Conservation (phyloP, 768 basidiomycete species). For the Mycena metata region DNA sequence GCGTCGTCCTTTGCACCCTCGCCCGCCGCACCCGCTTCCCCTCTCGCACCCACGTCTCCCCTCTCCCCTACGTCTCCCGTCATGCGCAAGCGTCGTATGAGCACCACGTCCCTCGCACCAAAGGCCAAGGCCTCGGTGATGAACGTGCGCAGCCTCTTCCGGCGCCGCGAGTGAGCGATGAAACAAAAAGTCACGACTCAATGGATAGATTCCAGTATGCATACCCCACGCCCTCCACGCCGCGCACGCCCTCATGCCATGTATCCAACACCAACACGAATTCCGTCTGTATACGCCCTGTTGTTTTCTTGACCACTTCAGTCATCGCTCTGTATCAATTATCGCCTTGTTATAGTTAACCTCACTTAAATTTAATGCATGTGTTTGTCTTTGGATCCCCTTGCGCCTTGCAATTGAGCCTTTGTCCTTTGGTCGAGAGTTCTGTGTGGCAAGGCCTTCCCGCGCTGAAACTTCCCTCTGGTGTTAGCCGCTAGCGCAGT, state of each 20-base stretch:
- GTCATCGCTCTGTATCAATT: conserved; percentile 9
- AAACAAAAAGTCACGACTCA: background rate
- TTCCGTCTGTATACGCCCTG: background rate
- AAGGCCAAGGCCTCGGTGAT: conserved; percentile 22
- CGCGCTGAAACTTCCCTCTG: no score
- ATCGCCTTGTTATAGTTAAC: background rate
- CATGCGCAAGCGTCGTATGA: background rate
- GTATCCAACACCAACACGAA: conserved; percentile 18
- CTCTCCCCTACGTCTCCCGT: conserved; percentile 16
- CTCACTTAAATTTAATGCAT: background rate
- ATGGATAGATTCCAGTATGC: conserved; percentile 26
- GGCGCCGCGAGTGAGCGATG: conserved; percentile 18
- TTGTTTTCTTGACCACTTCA: conserved; percentile 6
- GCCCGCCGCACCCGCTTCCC: background rate
- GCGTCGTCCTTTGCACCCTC: conserved; percentile 59
- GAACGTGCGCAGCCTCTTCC: conserved; percentile 20
- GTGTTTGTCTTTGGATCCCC: conserved; percentile 4
- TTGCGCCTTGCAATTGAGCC: background rate
- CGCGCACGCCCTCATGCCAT: conserved; percentile 13
- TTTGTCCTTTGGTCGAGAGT: no score
- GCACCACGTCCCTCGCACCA: conserved; percentile 7
- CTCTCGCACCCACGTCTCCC: conserved; percentile 8
- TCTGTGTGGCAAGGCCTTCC: no score
- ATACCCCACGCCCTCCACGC: conserved; percentile 9
- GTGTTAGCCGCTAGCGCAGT: no score